These are phyloP conservation scores for Dichomitus squalens DNA, from an alignment of 1,284 basidiomycete genomes.

Conservation along the genomic window DNA sequence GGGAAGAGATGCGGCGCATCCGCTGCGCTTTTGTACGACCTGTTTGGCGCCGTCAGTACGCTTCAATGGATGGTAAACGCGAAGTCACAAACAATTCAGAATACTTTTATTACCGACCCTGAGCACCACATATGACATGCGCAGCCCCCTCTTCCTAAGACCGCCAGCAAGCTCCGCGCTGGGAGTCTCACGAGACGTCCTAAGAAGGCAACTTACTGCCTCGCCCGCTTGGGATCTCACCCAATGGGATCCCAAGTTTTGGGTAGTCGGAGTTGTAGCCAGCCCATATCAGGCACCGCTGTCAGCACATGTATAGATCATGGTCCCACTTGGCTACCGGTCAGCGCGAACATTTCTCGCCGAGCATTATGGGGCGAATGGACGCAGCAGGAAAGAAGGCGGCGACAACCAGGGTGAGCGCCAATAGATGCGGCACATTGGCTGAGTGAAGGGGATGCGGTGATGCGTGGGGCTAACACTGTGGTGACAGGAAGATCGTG, in stretches of 20 bases:
- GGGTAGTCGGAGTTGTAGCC: neutral
- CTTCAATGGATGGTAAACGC: neutral
- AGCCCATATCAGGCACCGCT: neutral
- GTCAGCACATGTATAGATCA: neutral
- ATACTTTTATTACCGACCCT: neutral
- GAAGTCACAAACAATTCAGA: neutral
- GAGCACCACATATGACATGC: neutral
- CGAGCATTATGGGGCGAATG: neutral
- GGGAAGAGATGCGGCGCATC: neutral
- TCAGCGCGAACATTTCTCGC: neutral
- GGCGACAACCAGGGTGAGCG: neutral
- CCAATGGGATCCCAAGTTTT: neutral
- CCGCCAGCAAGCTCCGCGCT: neutral
- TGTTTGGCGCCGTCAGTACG: neutral
- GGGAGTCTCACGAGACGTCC: neutral
- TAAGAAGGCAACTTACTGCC: slow-evolving; percentile 1
- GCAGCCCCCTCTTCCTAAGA: neutral
- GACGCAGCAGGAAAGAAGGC: neutral
- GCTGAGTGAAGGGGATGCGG: neutral
- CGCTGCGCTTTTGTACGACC: neutral
- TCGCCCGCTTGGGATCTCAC: neutral
- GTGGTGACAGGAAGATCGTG: neutral
- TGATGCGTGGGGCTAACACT: neutral
- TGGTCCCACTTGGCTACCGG: neutral
- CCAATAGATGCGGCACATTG: neutral